These are phyloP conservation scores for Leucosporidium scottii DNA, from an alignment of 768 basidiomycete species.

Conservation along the genomic window DNA sequence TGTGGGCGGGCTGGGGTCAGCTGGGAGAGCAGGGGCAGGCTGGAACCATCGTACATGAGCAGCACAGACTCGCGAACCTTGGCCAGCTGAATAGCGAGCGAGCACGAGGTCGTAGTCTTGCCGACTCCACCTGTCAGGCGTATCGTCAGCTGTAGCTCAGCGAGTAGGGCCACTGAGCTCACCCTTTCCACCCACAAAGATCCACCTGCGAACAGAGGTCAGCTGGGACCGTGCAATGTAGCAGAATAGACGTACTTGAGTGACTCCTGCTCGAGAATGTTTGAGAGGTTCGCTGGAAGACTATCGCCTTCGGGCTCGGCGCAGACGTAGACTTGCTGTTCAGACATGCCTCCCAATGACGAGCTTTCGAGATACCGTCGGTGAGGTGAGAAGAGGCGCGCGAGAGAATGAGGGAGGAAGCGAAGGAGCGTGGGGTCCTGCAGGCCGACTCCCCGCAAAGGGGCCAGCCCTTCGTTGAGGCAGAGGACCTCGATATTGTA, in stretches of 20 bases:
- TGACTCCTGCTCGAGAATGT: conserved; percentile 74
- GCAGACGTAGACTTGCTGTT: conserved; percentile 4
- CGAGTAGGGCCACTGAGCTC: conserved; percentile 43
- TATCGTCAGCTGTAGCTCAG: background rate
- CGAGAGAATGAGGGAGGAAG: no score
- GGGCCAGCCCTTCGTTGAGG: no score
- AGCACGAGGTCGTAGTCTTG: conserved; percentile 88
- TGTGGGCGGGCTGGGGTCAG: conserved; percentile 6
- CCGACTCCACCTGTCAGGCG: conserved; percentile 48
- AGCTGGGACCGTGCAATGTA: background rate
- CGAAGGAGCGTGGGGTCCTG: no score
- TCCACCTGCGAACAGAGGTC: conserved; percentile 62
- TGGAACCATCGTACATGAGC: conserved; percentile 59
- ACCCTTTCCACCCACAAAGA: conserved; percentile 99
- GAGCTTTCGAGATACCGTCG: no score
- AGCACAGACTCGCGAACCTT: conserved; percentile 87
- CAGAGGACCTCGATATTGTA: no score
- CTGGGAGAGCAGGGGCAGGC: background rate
- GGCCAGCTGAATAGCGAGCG: conserved; percentile 92
- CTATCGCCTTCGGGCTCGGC: conserved; percentile 48
- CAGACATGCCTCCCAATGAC: background rate
- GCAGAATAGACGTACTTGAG: background rate
- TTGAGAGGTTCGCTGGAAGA: conserved; percentile 81
- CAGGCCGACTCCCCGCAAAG: no score
- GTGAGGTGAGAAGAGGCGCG: no score